Base-by-base conservation (phyloP, 73 alveolate species). In the Blepharisma stoltei region DNA sequence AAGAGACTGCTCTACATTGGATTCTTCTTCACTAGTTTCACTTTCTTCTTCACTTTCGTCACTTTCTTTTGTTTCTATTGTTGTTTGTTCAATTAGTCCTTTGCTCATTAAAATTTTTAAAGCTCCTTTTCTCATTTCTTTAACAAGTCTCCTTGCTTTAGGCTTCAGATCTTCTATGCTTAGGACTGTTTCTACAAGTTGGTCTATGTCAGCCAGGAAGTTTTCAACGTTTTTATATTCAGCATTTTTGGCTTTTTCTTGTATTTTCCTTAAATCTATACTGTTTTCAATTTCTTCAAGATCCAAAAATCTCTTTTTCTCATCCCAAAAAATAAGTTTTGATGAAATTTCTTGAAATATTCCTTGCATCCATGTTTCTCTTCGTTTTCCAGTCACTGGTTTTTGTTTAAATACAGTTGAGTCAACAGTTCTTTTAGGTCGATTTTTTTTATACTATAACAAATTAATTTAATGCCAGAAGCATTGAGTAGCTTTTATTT, bases 191-290 rank as follows among this genome's bases (percentile, higher is more conserved):
- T 32, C 41, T 32, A 32, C 41, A 32, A 32, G 41, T 32, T 32
- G 0, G 5, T 32, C 41, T 32, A 81, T 7, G 71, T 86, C 89
- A 0, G 32, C 70, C 77, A 43, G 21, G 54, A 81, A 81, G 50
- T 46, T 27, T 6, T 86, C 82, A 3, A 49, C 8, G 6, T 53
- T 38, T 48, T 14, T 18, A 69, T 86, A 86, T 69, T 86, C 93
- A 8, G 50, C 37, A 41, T 89, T 54, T 73, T 81, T 86, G 6
- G 87, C 77, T 69, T 84, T 90, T 69, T 41, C 66, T 76, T 88
- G 87, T 84, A 90, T 84, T 23, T 83, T 80, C 18, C 84, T 55
- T 48, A 90, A 78, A 68, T 86, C 93, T 80, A 90, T 90, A 6
- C 95, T 94, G 44, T 55, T 71, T 81, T 81, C 67, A 54, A 90